Conservation (phyloP, 805 yeast genomes). For the Hanseniaspora hatyaiensis region DNA sequence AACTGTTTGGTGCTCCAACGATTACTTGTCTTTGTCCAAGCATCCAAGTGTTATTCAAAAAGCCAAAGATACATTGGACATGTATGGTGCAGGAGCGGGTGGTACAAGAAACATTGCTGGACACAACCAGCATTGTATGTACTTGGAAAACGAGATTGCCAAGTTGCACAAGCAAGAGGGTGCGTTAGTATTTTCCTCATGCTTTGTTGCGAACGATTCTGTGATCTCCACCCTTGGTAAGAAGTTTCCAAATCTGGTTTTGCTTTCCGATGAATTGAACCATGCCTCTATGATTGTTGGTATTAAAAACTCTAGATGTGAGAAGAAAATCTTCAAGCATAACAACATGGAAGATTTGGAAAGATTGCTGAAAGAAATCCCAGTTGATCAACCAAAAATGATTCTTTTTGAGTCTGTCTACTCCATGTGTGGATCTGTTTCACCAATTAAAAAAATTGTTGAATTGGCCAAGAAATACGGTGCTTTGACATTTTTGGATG, state of each 20-base stretch:
- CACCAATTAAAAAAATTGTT: slow-evolving; percentile 85
- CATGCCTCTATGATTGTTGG: slow-evolving; percentile 99
- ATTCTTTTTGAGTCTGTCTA: slow-evolving; percentile 96
- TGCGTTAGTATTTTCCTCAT: slow-evolving; percentile 86
- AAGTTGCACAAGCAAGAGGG: slow-evolving; percentile 89
- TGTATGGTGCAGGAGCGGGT: slow-evolving; percentile 97
- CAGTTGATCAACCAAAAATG: slow-evolving; percentile 79
- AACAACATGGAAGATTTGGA: slow-evolving; percentile 81
- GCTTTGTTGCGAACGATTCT: slow-evolving; percentile 95
- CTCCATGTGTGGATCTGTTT: slow-evolving; percentile 96
- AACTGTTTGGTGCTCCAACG: slow-evolving; percentile 98
- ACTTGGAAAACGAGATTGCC: slow-evolving; percentile 76
- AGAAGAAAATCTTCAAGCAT: slow-evolving; percentile 83
- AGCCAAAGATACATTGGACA: slow-evolving; percentile 70
- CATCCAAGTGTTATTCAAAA: slow-evolving; percentile 58
- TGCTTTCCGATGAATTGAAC: slow-evolving; percentile 83
- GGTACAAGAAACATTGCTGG: slow-evolving; percentile 99
- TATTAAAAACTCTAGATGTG: slow-evolving; percentile 76
- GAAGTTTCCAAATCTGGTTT: slow-evolving; percentile 77
- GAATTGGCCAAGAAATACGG: slow-evolving; percentile 96
- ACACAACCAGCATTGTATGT: slow-evolving; percentile 81
- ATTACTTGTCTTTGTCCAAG: slow-evolving; percentile 88
- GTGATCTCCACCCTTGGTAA: slow-evolving; percentile 83
- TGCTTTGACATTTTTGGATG: slow-evolving; percentile 92
- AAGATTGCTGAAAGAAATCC: slow-evolving; percentile 61